Percentiles rank a stretch among this genome's conserved stretches.
These are phyloP conservation scores for Fagus sylvatica DNA, from an alignment of 306 rosid species.

Conservation along the genomic window DNA sequence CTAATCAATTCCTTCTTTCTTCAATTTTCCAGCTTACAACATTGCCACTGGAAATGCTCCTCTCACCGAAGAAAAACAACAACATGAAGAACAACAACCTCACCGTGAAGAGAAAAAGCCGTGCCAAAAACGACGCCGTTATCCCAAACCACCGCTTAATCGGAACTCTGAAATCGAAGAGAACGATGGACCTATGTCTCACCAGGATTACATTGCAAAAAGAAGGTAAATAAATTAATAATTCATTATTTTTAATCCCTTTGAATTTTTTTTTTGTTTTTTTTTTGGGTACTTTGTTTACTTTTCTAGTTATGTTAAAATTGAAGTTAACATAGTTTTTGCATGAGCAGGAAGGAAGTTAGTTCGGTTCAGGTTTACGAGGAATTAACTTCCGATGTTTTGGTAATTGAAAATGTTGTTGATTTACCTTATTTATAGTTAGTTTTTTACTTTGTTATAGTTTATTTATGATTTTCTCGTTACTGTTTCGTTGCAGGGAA, in stretches of 20 bases:
- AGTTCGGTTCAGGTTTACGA: conserved; percentile 31
- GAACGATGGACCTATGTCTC: conserved; percentile 61
- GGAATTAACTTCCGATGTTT: conserved; percentile 56
- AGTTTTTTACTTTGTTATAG: background rate
- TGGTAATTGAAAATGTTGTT: conserved; percentile 46
- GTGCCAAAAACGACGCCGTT: conserved; percentile 48
- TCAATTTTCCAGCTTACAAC: conserved; percentile 60
- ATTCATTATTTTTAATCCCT: background rate
- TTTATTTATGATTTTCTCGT: conserved; percentile 20
- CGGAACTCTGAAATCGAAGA: conserved; percentile 21
- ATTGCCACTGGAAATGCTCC: conserved; percentile 59
- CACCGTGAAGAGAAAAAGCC: background rate
- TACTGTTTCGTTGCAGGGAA: conserved; percentile 44
- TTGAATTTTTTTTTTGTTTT: background rate
- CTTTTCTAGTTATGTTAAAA: background rate
- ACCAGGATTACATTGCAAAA: conserved; percentile 62
- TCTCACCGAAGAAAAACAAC: conserved; percentile 24
- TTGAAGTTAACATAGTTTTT: background rate
- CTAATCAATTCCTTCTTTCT: background rate
- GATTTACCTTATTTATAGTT: background rate
- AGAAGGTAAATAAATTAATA: conserved; percentile 47
- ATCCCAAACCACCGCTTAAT: conserved; percentile 21
- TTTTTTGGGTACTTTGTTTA: background rate
- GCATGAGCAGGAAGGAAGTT: conserved; percentile 59
- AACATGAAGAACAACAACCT: conserved; percentile 3